A percentile compares a stretch with the other conserved stretches of the same genome.
Evolutionary conservation across 2,329 filamentous ascomycete genomes (phyloP).

Genomic region (Trichothecium sympodiale): DNA sequence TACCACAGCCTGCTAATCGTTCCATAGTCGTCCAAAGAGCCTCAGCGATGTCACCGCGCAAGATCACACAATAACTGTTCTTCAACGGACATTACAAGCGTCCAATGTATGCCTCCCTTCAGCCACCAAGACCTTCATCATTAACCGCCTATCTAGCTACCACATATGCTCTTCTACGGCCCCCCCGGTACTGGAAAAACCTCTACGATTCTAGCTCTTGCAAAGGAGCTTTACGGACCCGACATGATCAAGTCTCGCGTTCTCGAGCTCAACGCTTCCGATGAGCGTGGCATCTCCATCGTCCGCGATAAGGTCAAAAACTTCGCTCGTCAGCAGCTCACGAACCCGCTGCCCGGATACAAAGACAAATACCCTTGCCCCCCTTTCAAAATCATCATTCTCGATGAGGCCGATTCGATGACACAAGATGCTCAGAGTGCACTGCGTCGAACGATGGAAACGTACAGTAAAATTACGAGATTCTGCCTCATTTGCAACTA

Average conservation of each 20-base stretch:
- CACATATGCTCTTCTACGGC: constrained; percentile 99
- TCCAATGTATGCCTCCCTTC: constrained; percentile 56
- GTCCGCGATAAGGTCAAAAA: constrained; percentile 97
- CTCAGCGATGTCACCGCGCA: constrained; percentile 93
- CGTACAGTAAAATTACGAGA: constrained; percentile 88
- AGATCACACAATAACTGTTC: constrained; percentile 89
- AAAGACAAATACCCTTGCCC: constrained; percentile 75
- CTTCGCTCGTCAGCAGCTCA: constrained; percentile 91
- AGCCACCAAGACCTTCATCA: neutral
- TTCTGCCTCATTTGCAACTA: constrained; percentile 99
- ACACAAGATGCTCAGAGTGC: constrained; percentile 96
- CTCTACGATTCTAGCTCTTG: constrained; percentile 90
- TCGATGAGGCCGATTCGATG: constrained; percentile 98
- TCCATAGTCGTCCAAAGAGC: constrained; percentile 72
- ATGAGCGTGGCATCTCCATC: constrained; percentile 95
- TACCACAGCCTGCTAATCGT: neutral
- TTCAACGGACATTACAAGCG: constrained; percentile 86
- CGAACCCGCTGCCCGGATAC: constrained; percentile 63
- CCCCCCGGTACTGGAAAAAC: constrained; percentile 97
- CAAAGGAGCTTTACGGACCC: constrained; percentile 94
- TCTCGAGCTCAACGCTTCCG: constrained; percentile 97
- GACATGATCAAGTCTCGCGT: constrained; percentile 87
- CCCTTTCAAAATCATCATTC: constrained; percentile 96
- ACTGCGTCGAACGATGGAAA: constrained; percentile 92
- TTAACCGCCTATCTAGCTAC: constrained; percentile 44